Evolutionary conservation across 768 basidiomycete genomes (phyloP), one percentile per base, ranked within the genome.

Genomic region (Lactifluus volemus): DNA sequence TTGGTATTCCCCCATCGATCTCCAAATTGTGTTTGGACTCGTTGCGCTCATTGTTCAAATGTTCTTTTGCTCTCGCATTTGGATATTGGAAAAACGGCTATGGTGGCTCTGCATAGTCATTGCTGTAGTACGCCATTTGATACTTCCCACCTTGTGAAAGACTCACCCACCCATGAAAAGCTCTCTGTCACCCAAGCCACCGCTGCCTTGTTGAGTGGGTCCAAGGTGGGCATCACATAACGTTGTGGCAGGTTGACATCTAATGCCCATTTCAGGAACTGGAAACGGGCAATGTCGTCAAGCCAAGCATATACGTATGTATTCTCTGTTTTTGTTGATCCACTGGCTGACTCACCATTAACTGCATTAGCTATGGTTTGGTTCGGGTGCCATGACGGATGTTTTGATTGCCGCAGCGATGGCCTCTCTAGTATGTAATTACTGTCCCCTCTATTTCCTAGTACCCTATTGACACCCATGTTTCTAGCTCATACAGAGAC

Each of bases 41-140:
- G 49, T 55, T 4, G 54, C 62, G 9, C 41, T 63, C 21, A 49
- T 41, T 12, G 41, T 63, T 17, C 58, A 63, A 42, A 12, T n/a
- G 3, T 60, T 63, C 48, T 63, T 63, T 15, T 47, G 58, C 42
- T 60, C 45, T 47, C 57, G 62, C 19, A 63, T 63, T 41, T 60
- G 57, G 62, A 30, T 3, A 5, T 44, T 63, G 30, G 53, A 52
- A 36, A 53, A 53, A 30, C 58, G 58, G 8, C 12, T 61, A 12
- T 51, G 30, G 52, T 60, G 52, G 58, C 34, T 55, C 25, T 60
- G 50, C 34, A 11, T 53, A 2, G 6, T 49, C n/a, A 45, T 63
- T 21, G 30, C 29, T 19, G 8, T 41, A 41, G 62, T 63, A 32
- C 7, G 62, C 25, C 2, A 25, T 54, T 12, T 19, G 17, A 30